Evolutionary conservation across 2,329 filamentous ascomycete species (phyloP), one percentile per base, ranked within the genome.

Genomic region (Calcarisporium arbuscula): DNA sequence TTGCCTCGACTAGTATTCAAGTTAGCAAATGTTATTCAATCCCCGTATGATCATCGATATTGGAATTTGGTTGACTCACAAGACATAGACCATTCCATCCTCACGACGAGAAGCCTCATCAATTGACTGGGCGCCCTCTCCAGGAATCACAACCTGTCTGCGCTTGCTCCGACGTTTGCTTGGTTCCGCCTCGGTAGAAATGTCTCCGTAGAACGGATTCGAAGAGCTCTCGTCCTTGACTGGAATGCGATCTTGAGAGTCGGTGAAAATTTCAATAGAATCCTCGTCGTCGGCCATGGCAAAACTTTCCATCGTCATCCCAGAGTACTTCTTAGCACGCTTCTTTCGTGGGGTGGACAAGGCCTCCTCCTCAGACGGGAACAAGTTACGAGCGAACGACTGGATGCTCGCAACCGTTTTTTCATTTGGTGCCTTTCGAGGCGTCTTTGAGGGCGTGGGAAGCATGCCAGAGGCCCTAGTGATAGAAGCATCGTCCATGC

Each of bases 361-460:
- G 23, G 65, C 63, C 32, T 82, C 72, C 12, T 76, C 65, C 23
- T 77, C 67, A 30, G 66, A 62, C n/a, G 70, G 61, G 41, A 85
- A 82, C 12, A 84, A 65, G 50, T 71, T 79, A 53, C 76, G 72
- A 19, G 77, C 72, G 42, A 82, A 64, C 3, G 66, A 60, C 31
- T 65, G 63, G 37, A 80, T 67, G 31, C 67, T 66, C 41, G 68
- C 64, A 33, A 65, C 60, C 18, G 65, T 65, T 51, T 72, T 66
- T 48, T 65, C 62, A 14, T 65, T 66, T 2, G 68, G 67, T 30
- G 72, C 67, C 64, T 83, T 85, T 57, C 72, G 72, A 4, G 79
- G 85, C 4, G 85, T 90, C 64, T 89, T 89, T 44, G 78, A 74
- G 3, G 85, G 85, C 4, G 85, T 90, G 12, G 82, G 83, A 29